Conservation (phyloP, 371 early-diverging fungal species). For the Massospora cicadina region DNA sequence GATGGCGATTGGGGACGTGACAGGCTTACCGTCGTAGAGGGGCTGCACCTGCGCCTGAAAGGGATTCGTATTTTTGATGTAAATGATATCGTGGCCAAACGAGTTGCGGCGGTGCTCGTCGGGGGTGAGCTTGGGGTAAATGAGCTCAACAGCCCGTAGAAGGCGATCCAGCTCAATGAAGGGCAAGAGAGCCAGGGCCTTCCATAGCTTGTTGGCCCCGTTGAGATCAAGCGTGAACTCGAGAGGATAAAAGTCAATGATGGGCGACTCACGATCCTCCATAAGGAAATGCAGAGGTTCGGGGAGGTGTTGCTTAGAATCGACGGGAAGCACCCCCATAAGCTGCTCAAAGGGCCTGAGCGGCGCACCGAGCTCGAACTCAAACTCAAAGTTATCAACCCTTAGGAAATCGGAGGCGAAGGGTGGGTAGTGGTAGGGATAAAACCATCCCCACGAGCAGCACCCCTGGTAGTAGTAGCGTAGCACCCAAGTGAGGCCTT, state of each 20-base stretch:
- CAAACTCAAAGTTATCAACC: conserved; percentile 44
- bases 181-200: conserved; percentile 53
- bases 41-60: too few relatives aligned
- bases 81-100: conserved; percentile 43
- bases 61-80: too few relatives aligned
- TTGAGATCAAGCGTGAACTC: conserved; percentile 90
- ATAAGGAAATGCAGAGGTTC: conserved; percentile 63
- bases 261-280: conserved; percentile 64
- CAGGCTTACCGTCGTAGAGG: too few relatives aligned
- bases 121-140: neutral
- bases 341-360: conserved; percentile 92
- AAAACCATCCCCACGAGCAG: conserved; percentile 96
- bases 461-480: conserved; percentile 88
- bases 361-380: conserved; percentile 61
- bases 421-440: conserved; percentile 95
- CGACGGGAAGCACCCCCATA: conserved; percentile 92
- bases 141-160: conserved; percentile 28
- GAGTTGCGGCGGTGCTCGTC: conserved; percentile 28
- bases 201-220: conserved; percentile 96
- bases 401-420: conserved; percentile 49
- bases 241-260: conserved; percentile 86
- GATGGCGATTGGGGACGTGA: too few relatives aligned
- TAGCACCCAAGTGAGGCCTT: conserved; percentile 94
- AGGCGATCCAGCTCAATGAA: conserved; percentile 84
- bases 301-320: conserved; percentile 34